Conservation (phyloP, 2,329 filamentous ascomycete genomes). For the Aureobasidium sp. region DNA sequence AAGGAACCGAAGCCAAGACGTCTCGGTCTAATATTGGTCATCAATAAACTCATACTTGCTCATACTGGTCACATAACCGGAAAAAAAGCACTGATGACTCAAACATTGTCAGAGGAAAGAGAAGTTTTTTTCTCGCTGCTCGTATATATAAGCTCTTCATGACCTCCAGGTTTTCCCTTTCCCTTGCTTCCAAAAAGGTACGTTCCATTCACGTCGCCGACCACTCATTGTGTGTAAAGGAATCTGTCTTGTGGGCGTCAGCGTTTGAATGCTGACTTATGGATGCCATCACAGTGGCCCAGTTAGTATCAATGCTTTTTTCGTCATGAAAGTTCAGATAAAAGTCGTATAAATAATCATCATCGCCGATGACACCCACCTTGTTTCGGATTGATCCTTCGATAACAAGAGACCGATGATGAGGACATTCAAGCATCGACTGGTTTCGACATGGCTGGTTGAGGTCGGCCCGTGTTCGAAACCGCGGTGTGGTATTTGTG, state of each 20-base stretch:
- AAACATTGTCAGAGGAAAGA: background rate
- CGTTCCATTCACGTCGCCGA: too few species aligned
- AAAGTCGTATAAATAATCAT: too few species aligned
- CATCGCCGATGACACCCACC: too few species aligned
- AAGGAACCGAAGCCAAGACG: too few species aligned
- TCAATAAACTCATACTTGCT: background rate
- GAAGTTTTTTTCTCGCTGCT: background rate
- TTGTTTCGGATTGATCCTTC: too few species aligned
- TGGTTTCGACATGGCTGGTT: background rate
- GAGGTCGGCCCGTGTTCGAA: background rate
- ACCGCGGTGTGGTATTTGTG: background rate
- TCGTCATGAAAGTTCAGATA: too few species aligned
- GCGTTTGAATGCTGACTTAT: too few species aligned
- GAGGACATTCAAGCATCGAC: background rate
- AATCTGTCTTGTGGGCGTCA: too few species aligned
- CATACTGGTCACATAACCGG: background rate
- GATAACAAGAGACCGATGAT: background rate
- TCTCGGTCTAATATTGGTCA: too few species aligned
- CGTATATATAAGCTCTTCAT: background rate
- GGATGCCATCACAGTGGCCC: too few species aligned
- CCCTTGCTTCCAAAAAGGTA: background rate
- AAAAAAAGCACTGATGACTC: background rate
- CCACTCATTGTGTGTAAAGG: too few species aligned
- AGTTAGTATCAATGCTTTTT: too few species aligned
- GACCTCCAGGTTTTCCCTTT: background rate